Evolutionary conservation across 495 filamentous ascomycete species (phyloP), one percentile per base, ranked within the genome.

Genomic region (Hypoxylon subgilvum): DNA sequence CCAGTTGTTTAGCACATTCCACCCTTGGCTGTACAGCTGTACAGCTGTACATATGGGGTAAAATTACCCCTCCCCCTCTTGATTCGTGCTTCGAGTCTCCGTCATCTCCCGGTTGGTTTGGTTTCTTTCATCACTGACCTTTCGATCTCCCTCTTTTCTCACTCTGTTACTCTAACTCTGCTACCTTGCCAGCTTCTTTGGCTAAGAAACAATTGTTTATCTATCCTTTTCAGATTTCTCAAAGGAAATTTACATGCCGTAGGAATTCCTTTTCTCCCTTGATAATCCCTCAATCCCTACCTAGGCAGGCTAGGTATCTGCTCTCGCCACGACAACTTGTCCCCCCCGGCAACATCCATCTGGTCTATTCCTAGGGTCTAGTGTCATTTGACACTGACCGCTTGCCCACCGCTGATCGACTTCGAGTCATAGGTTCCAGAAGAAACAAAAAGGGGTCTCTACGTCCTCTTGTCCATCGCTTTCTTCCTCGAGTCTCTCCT

Each of bases 21-120:
- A 16, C n/a, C 1, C 19, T 27, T 32, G 25, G 9, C 34, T 38
- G 13, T 3, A 4, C 4, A 38, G 13, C 34, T 38, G 13, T 7
- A 16, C 8, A 13, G 4, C 31, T 34, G 31, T 34, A 13, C 31
- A 27, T 4, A 17, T 38, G 8, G 13, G 34, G 3, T 4, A 17
- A 4, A 18, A 30, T 54, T 64, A 54, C 61, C 54, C 61, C 54
- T 54, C 54, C 42, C 49, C 51, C 45, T 50, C 39, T 41, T 55
- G 34, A 55, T 51, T 62, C 46, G 45, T 47, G 38, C 13, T 16
- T 34, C 21, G 35, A 42, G 17, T 31, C 14, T 40, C 48, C 60
- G 52, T 45, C 45, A 62, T 56, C 23, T 51, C 41, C 52, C 58
- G 58, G 13, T 6, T 30, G 30, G 44, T 34, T 32, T 17, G 18